Conservation (phyloP, 305 asterid genomes). For the Fraxinus sp. region DNA sequence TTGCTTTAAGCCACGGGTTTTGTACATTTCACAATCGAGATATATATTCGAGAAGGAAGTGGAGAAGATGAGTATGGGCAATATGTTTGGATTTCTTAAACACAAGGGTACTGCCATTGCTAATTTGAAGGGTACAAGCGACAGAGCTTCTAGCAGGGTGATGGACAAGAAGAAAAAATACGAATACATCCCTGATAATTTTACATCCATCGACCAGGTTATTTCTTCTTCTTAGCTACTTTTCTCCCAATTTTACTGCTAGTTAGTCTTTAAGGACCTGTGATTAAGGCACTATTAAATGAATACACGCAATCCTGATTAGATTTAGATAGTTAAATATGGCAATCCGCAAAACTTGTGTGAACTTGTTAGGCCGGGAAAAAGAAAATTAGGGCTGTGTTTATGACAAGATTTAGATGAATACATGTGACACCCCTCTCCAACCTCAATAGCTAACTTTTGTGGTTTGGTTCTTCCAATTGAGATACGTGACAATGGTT, state of each 20-base stretch:
- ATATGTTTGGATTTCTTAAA: slow-evolving; percentile 32
- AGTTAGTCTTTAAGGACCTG: background rate
- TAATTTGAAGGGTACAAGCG: slow-evolving; percentile 6
- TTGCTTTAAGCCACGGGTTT: slow-evolving; percentile 9
- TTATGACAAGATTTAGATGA: background rate
- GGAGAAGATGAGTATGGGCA: slow-evolving; percentile 43
- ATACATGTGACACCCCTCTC: background rate
- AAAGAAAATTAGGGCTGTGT: background rate
- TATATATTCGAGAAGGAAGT: background rate
- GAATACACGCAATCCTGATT: background rate
- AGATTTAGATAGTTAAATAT: background rate
- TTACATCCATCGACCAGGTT: slow-evolving; percentile 65
- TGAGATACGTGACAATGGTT: too few species aligned
- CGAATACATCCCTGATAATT: slow-evolving; percentile 57
- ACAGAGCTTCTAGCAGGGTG: slow-evolving; percentile 21
- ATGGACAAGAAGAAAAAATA: slow-evolving; percentile 51
- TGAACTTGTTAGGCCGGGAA: background rate
- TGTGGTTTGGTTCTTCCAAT: too few species aligned
- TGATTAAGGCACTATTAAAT: background rate
- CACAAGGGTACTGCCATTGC: background rate
- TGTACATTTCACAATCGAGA: background rate
- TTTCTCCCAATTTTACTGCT: background rate
- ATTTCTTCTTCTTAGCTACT: background rate
- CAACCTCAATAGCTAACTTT: too few species aligned
- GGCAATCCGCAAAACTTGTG: background rate